Base-by-base conservation (phyloP, 2,329 filamentous ascomycete species). In the Talaromyces sp. region DNA sequence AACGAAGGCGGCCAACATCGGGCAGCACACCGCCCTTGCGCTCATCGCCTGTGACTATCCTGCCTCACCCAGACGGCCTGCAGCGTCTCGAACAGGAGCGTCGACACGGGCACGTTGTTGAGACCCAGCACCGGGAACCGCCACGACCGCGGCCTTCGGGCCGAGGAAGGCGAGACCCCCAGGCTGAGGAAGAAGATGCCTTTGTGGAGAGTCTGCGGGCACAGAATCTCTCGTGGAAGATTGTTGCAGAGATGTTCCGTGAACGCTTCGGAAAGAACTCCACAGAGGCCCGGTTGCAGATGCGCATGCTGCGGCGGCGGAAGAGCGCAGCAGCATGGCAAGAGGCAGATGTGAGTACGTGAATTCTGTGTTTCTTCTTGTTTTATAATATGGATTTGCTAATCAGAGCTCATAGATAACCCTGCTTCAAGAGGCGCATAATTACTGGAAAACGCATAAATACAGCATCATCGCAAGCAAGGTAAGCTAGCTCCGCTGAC, bases 291-390 rank as follows among this genome's bases (percentile, higher is more conserved):
- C 68, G 74, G 32, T 66, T 78, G 61, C 75, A 78, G 65, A 78
- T 78, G 75, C 72, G 75, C 32, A 69, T 75, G 61, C 64, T 70
- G 38, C 74, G 75, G 43, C 65, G 74, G 50, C 70, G 72, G 51
- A 72, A 74, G 57, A 68, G 73, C 57, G 69, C 72, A 27, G 63
- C 67, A 52, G 65, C 69, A 46, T 77, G 75, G 75, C 73, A 75
- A 59, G 72, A 76, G 61, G 67, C 72, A 59, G 74, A 78, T 76
- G 74, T 77, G 74, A 77, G 76, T 67, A 75, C 76, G 68, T 64
- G 54, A 19, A 46, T 6, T 46, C 43, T 64, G 66, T 19, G 58
- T 38, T 56, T 57, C 48, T 56, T 57, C 58, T 17, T 21, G 1
- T 14, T 27, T 55, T 55, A 11, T 3, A 26, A 2, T 10, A n/a